Percentiles rank a stretch among this genome's conserved stretches.
phyloP scores from a whole-genome alignment of 345 rosid species.

The Linum tenue region DNA sequence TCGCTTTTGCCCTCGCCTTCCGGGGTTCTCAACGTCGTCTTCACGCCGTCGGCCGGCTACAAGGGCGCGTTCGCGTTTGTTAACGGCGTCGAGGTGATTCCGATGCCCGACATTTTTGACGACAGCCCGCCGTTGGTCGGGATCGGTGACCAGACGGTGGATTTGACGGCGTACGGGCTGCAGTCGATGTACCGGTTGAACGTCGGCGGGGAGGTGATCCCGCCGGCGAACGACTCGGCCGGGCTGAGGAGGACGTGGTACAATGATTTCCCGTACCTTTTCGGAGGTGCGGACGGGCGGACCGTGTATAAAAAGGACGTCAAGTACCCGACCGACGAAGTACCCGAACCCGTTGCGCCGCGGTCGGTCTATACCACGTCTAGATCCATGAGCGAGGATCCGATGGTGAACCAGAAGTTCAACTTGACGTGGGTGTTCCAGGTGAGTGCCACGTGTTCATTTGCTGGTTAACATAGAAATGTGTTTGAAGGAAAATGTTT shows the following conservation, averaged over 20 bases:
- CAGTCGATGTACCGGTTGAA: constrained; percentile 21
- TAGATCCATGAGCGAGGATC: constrained; percentile 15
- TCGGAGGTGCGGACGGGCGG: constrained; percentile 15
- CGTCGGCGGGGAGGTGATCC: constrained; percentile 21
- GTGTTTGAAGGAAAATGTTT: too few relatives aligned
- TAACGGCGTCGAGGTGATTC: constrained; percentile 22
- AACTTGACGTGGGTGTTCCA: constrained; percentile 8
- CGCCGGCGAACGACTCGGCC: constrained; percentile 16
- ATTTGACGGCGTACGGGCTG: constrained; percentile 9
- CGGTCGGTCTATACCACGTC: constrained; percentile 14
- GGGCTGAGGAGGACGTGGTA: constrained; percentile 22
- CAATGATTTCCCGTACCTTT: constrained; percentile 23
- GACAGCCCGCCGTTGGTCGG: constrained; percentile 14
- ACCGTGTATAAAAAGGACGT: constrained; percentile 8
- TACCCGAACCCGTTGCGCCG: constrained; percentile 14
- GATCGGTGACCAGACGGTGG: constrained; percentile 8
- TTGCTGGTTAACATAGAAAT: not conserved
- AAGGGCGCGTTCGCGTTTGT: constrained; percentile 15
- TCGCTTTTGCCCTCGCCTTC: constrained; percentile 5
- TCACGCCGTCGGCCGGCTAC: constrained; percentile 14
- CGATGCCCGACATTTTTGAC: constrained; percentile 20
- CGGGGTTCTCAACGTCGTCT: constrained; percentile 12
- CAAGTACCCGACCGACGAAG: constrained; percentile 11
- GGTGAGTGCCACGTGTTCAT: not conserved
- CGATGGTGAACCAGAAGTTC: constrained; percentile 11